These are phyloP conservation scores for Parasitella parasitica DNA, from an alignment of 371 early-diverging fungal species.

Conservation along the genomic window DNA sequence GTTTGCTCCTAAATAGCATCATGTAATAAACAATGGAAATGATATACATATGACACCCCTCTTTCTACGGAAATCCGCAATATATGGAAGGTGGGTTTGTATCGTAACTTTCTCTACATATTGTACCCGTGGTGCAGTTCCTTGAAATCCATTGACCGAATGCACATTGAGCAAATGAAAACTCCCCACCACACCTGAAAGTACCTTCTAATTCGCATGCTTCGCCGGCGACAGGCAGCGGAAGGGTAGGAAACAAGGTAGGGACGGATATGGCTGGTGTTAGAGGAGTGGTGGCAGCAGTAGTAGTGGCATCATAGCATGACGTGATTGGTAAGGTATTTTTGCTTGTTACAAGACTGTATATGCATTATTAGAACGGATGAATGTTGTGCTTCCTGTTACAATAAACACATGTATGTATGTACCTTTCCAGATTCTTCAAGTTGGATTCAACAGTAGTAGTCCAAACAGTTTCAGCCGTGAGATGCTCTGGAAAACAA, in stretches of 20 bases:
- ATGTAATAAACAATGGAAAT: neutral
- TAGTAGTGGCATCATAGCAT: neutral
- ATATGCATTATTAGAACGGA: neutral
- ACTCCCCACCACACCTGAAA: conserved; percentile 3
- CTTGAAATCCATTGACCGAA: conserved; percentile 9
- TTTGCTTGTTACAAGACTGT: neutral
- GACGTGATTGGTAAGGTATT: neutral
- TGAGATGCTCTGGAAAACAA: neutral
- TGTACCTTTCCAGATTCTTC: neutral
- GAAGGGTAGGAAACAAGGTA: neutral
- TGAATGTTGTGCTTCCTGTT: no score
- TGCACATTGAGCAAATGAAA: conserved; percentile 19
- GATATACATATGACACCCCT: neutral
- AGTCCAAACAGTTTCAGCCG: neutral
- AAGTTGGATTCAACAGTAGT: neutral
- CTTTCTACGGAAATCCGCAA: conserved; percentile 15
- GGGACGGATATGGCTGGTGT: neutral
- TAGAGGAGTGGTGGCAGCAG: no score
- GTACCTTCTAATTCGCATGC: neutral
- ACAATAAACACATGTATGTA: neutral
- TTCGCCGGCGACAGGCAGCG: neutral
- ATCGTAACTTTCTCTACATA: conserved; percentile 14
- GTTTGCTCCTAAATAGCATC: neutral
- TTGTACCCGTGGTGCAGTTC: conserved; percentile 7
- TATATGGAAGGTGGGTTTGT: conserved; percentile 11